Percentiles rank a stretch among this genome's conserved stretches.
Conservation (phyloP, 108 stramenopile species). For the Fragilaria radians region DNA sequence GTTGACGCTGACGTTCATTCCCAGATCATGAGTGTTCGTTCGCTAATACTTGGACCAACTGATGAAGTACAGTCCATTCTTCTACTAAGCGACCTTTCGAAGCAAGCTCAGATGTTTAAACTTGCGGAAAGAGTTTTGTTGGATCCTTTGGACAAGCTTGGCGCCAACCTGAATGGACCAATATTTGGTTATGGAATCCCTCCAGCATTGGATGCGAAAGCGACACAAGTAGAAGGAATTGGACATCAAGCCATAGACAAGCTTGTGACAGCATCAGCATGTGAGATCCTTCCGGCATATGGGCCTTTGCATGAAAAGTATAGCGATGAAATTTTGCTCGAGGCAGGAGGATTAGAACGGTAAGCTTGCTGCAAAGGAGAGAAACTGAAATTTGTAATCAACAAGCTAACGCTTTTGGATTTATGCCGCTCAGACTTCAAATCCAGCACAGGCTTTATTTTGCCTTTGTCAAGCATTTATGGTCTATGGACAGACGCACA, state of each 20-base stretch:
- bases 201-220: slow-evolving; percentile 22
- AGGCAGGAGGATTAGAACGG: slow-evolving; percentile 66
- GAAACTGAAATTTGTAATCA: neutral
- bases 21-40: slow-evolving; percentile 84
- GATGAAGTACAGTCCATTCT: slow-evolving; percentile 93
- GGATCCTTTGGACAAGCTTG: slow-evolving; percentile 59
- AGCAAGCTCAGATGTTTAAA: slow-evolving; percentile 76
- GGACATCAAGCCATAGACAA: slow-evolving; percentile 18
- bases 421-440: slow-evolving; percentile 22
- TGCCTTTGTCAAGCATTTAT: slow-evolving; percentile 88
- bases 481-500: slow-evolving; percentile 65
- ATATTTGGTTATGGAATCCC: slow-evolving; percentile 66
- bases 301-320: slow-evolving; percentile 46
- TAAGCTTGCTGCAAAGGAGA: slow-evolving; percentile 15
- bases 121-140: slow-evolving; percentile 82
- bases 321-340: slow-evolving; percentile 39
- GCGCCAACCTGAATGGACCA: slow-evolving; percentile 53
- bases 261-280: slow-evolving; percentile 29
- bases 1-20: slow-evolving; percentile 85
- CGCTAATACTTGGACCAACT: slow-evolving; percentile 74
- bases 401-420: neutral
- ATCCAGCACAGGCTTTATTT: slow-evolving; percentile 85
- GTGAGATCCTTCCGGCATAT: slow-evolving; percentile 39
- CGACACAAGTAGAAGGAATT: slow-evolving; percentile 5
- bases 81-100: slow-evolving; percentile 84